Percentiles rank a stretch among this genome's conserved stretches.
These are phyloP conservation scores for Trifolium pratense DNA, from an alignment of 306 rosid species.

Conservation along the genomic window DNA sequence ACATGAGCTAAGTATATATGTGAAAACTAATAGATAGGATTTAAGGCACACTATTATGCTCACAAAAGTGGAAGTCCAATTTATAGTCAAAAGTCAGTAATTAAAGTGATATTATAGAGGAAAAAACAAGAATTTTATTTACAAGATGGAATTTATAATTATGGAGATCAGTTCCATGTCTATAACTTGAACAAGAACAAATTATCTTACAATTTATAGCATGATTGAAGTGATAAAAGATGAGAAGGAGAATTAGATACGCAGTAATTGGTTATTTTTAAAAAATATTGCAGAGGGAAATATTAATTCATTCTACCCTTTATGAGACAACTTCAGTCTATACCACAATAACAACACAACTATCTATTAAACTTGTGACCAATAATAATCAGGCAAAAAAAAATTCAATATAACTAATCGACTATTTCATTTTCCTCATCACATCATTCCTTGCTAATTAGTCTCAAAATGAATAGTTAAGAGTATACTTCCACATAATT, in stretches of 20 bases:
- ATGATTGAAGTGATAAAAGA: constrained; percentile 26
- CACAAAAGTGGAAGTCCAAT: constrained; percentile 14
- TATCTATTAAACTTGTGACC: constrained; percentile 20
- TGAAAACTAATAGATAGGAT: constrained; percentile 19
- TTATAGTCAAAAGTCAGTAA: neutral
- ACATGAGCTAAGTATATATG: constrained; percentile 2
- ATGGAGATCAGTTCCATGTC: constrained; percentile 15
- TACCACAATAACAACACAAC: neutral
- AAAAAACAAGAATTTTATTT: neutral
- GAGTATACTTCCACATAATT: constrained; percentile 16
- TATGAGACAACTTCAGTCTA: constrained; percentile 9
- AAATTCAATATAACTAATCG: constrained; percentile 10
- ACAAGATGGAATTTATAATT: constrained; percentile 22
- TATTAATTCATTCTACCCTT: constrained; percentile 7
- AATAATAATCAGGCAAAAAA: neutral
- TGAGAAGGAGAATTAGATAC: constrained; percentile 21
- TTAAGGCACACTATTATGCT: constrained; percentile 30
- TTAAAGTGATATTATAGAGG: neutral
- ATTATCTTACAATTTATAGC: constrained; percentile 4
- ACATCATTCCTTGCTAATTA: constrained; percentile 27
- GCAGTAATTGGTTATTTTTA: neutral
- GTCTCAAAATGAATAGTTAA: constrained; percentile 22
- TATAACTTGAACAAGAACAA: constrained; percentile 24
- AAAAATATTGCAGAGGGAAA: constrained; percentile 5
- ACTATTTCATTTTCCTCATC: constrained; percentile 30